phyloP scores from a whole-genome alignment of 495 filamentous ascomycete genomes.

The Trichocladium uniseriatum region DNA sequence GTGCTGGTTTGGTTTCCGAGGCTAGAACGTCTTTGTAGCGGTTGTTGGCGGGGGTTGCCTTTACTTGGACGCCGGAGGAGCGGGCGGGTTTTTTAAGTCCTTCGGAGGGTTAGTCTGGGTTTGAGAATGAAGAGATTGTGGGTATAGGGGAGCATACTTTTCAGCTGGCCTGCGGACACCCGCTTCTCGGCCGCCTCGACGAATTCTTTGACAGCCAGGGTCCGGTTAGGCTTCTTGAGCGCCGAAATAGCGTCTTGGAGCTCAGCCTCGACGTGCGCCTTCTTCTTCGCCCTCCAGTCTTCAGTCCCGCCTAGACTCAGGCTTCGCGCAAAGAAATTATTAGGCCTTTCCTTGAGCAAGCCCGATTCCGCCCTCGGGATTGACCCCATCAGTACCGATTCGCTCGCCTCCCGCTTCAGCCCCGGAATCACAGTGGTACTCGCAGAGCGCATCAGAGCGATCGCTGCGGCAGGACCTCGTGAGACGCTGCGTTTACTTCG shows the following conservation, averaged over 20 bases:
- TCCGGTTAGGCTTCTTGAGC: constrained; percentile 79
- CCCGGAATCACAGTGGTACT: constrained; percentile 49
- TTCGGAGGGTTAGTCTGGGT: constrained; percentile 17
- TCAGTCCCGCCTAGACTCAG: constrained; percentile 30
- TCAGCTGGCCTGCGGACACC: constrained; percentile 29
- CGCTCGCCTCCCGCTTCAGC: constrained; percentile 58
- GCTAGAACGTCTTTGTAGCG: constrained; percentile 40
- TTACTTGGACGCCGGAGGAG: constrained; percentile 55
- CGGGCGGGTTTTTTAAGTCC: constrained; percentile 61
- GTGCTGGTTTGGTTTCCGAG: constrained; percentile 4
- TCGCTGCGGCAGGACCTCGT: constrained; percentile 38
- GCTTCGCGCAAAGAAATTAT: constrained; percentile 16
- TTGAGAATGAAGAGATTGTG: not conserved
- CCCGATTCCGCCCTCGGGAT: constrained; percentile 38
- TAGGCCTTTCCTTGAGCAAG: constrained; percentile 30
- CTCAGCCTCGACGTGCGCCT: constrained; percentile 68
- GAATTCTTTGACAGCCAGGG: constrained; percentile 62
- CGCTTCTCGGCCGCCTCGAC: constrained; percentile 62
- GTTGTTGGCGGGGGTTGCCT: constrained; percentile 63
- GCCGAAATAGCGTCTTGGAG: constrained; percentile 73
- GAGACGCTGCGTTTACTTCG: constrained; percentile 43
- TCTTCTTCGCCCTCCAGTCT: constrained; percentile 61
- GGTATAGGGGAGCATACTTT: constrained; percentile 24
- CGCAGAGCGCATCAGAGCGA: constrained; percentile 60
- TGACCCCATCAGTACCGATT: constrained; percentile 46